Base-by-base conservation (phyloP, 805 yeast species). In the Ogataea philodendri region DNA sequence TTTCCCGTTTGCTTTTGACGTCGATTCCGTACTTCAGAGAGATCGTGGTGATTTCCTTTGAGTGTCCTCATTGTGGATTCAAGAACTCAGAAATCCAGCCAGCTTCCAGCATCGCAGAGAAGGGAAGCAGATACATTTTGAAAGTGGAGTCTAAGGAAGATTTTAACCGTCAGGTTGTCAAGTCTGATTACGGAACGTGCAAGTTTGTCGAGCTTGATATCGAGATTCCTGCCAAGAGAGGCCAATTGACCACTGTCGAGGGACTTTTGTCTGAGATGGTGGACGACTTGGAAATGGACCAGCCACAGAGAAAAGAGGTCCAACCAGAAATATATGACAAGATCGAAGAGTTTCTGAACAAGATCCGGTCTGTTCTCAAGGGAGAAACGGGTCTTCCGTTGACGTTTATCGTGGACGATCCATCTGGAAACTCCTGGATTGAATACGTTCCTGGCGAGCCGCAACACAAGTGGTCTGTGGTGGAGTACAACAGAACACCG, bases 351-450 rank as follows among this genome's bases (percentile, higher is more conserved):
- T 78, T 90, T 41, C 70, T 88, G 39, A 54, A 51, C 15, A 81
- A 75, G 53, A 81, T 90, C 22, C 63, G 68, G 46, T 62, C 70
- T 5, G 75, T 72, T 35, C 65, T 86, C 16, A 69, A 71, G n/a
- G 90, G 87, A 39, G 79, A 81, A 41, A 74, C 73, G 35, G 76
- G 74, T 20, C 61, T 85, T 35, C 97, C 97, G 2, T 54, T 90
- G 44, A 84, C 94, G 0, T 72, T 90, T 31, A 69, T 72, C 15
- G 65, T 87, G 8, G 96, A 89, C 60, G 98, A 93, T 61, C 97
- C 98, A 18, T 76, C 96, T 1, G 98, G 98, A 10, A 93, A 93
- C 66, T 90, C 97, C 4, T 93, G 97, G 95, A 78, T 93, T 36
- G 96, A 86, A 56, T 86, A 72, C 59, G 62, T 75, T 41, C 96